phyloP scores from a whole-genome alignment of 768 basidiomycete genomes.

The Amanita molliuscula region DNA sequence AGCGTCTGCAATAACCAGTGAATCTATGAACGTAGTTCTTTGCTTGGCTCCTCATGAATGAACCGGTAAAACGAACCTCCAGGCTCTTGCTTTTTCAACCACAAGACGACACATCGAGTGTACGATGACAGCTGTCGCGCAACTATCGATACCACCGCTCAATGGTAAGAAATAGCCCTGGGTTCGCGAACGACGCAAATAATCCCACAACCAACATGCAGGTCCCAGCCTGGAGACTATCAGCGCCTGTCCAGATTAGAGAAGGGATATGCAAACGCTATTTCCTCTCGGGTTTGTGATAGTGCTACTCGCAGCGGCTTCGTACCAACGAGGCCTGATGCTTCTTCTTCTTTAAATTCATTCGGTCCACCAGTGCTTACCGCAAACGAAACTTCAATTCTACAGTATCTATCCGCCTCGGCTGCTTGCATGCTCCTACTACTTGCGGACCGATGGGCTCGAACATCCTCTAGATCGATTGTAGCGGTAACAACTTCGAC shows the following conservation, averaged over 20 bases:
- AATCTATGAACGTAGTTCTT: slow-evolving; percentile 33
- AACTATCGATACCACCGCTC: slow-evolving; percentile 95
- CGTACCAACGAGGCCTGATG: slow-evolving; percentile 25
- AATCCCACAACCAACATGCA: slow-evolving; percentile 99
- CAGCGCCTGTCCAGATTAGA: background rate
- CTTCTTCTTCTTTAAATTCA: slow-evolving; percentile 44
- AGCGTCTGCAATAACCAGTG: slow-evolving; percentile 85
- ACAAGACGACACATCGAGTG: slow-evolving; percentile 95
- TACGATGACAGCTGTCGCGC: slow-evolving; percentile 92
- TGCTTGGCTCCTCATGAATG: background rate
- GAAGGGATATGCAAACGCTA: slow-evolving; percentile 58
- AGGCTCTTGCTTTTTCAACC: slow-evolving; percentile 57
- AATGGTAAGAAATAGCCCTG: slow-evolving; percentile 95
- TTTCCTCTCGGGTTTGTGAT: slow-evolving; percentile 93
- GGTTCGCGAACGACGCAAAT: slow-evolving; percentile 84
- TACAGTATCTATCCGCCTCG: slow-evolving; percentile 57
- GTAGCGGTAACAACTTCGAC: slow-evolving; percentile 96
- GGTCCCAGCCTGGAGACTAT: slow-evolving; percentile 66
- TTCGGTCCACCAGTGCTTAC: slow-evolving; percentile 70
- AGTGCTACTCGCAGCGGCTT: slow-evolving; percentile 44
- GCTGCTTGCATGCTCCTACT: slow-evolving; percentile 91
- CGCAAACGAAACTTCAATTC: slow-evolving; percentile 75
- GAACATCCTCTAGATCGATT: slow-evolving; percentile 93
- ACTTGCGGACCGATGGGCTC: slow-evolving; percentile 76
- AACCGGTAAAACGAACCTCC: slow-evolving; percentile 42